These are phyloP conservation scores for Loxodes magnus DNA, from an alignment of 73 alveolate species.

Conservation along the genomic window DNA sequence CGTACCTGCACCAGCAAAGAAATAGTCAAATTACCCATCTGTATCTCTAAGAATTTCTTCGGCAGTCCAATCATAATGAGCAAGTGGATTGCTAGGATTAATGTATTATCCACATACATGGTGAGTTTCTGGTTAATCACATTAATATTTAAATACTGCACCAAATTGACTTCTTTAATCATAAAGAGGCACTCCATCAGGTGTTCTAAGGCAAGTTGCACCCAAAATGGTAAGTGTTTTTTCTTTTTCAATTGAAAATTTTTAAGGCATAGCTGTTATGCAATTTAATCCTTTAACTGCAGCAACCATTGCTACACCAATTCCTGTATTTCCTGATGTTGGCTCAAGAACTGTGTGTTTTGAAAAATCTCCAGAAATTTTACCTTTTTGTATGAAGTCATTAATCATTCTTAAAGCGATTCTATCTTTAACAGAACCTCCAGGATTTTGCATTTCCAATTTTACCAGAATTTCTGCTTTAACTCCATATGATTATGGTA, in stretches of 20 bases:
- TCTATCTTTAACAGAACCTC: too few species aligned
- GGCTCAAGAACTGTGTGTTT: slow-evolving; percentile 72
- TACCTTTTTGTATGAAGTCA: too few species aligned
- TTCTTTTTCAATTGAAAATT: slow-evolving; percentile 64
- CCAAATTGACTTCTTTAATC: slow-evolving; percentile 36
- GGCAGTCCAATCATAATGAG: too few species aligned
- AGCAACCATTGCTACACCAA: slow-evolving; percentile 74
- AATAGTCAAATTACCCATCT: slow-evolving; percentile 61
- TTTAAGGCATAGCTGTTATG: slow-evolving; percentile 72
- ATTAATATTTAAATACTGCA: slow-evolving; percentile 10
- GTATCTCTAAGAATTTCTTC: too few species aligned
- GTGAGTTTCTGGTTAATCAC: too few species aligned
- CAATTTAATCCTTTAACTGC: slow-evolving; percentile 67
- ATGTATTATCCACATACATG: slow-evolving; percentile 76
- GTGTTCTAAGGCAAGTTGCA: slow-evolving; percentile 57
- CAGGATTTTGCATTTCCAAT: too few species aligned
- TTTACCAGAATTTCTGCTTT: too few species aligned
- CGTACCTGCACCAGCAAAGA: slow-evolving; percentile 66
- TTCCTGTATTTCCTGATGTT: slow-evolving; percentile 81
- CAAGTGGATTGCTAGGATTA: too few species aligned
- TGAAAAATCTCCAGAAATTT: too few species aligned
- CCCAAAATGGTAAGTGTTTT: slow-evolving; percentile 66
- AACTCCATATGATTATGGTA: too few species aligned
- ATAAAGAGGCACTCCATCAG: slow-evolving; percentile 26
- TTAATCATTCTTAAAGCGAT: too few species aligned